Evolutionary conservation across 169 alveolate species (phyloP).

Genomic region (Nephromyces sp.): DNA sequence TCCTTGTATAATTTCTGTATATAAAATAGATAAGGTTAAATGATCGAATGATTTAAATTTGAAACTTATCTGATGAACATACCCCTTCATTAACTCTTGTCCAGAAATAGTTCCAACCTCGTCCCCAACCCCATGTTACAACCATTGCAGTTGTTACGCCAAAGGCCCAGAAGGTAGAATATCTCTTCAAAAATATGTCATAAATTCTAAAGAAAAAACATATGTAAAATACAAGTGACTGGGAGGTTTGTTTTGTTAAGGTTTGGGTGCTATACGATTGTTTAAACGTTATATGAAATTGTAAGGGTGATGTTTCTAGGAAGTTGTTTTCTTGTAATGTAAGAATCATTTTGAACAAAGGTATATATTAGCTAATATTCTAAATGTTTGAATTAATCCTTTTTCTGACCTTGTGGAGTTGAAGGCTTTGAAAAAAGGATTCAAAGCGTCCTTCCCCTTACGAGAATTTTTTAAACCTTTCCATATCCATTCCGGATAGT

Average conservation of each 20-base stretch:
- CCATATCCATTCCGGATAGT: slow-evolving; percentile 30
- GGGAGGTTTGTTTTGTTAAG: too few species aligned
- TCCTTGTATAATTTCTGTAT: slow-evolving; percentile 20
- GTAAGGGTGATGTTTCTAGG: too few species aligned
- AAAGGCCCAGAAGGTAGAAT: slow-evolving; percentile 10
- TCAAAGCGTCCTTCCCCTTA: slow-evolving; percentile 18
- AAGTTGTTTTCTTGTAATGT: too few species aligned
- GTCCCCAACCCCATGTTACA: slow-evolving; percentile 19
- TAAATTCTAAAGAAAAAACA: slow-evolving; percentile 1
- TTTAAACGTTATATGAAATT: too few species aligned
- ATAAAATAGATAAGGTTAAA: background rate
- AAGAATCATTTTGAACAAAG: too few species aligned
- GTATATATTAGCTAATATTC: too few species aligned
- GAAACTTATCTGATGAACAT: background rate
- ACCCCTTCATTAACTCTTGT: slow-evolving; percentile 16
- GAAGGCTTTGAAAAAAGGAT: slow-evolving; percentile 9
- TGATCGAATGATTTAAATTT: background rate
- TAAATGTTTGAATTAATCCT: background rate
- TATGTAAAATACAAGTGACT: background rate
- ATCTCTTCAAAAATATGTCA: slow-evolving; percentile 11
- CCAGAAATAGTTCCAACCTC: slow-evolving; percentile 17
- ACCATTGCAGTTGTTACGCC: slow-evolving; percentile 11
- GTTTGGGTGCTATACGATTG: too few species aligned
- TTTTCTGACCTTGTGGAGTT: slow-evolving; percentile 16
- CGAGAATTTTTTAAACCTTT: background rate